Evolutionary conservation across 2,329 filamentous ascomycete genomes (phyloP).

Genomic region (Diplocarpon mali): DNA sequence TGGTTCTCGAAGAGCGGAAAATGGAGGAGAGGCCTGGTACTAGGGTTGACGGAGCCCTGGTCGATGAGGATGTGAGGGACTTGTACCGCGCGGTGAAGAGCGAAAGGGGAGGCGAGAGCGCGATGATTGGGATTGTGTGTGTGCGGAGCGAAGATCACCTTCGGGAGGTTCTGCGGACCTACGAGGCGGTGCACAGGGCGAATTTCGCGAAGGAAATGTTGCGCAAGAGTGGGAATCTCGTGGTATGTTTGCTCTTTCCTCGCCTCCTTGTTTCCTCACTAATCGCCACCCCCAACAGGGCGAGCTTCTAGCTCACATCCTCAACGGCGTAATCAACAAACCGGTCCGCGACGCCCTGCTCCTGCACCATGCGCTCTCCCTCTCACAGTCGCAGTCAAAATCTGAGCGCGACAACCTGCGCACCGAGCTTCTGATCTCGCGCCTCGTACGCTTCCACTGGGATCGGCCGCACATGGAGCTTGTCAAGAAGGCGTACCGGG

Average conservation of each 20-base stretch:
- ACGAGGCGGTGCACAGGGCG: constrained; percentile 59
- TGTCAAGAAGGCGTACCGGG: constrained; percentile 69
- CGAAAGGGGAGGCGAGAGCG: constrained; percentile 73
- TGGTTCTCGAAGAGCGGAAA: constrained; percentile 69
- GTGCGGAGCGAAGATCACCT: constrained; percentile 72
- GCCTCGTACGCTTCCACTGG: constrained; percentile 87
- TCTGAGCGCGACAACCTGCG: constrained; percentile 35
- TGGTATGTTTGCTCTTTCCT: constrained; percentile 50
- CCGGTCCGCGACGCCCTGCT: constrained; percentile 87
- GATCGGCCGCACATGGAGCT: constrained; percentile 69
- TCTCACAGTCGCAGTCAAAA: constrained; percentile 47
- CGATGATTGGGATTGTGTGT: constrained; percentile 79
- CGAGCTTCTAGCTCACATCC: constrained; percentile 85
- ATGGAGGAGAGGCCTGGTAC: constrained; percentile 55
- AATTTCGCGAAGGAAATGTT: constrained; percentile 87
- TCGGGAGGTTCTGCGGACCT: constrained; percentile 64
- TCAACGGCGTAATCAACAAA: constrained; percentile 93
- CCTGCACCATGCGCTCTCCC: constrained; percentile 77
- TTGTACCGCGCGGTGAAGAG: constrained; percentile 57
- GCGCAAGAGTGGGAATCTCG: constrained; percentile 80
- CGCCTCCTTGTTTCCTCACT: constrained; percentile 3
- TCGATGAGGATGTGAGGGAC: constrained; percentile 62
- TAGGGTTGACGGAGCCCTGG: constrained; percentile 33
- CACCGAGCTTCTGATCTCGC: constrained; percentile 76
- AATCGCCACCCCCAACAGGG: constrained; percentile 44